Conservation (phyloP, 2,329 filamentous ascomycete genomes). For the Fusarium equiseti region DNA sequence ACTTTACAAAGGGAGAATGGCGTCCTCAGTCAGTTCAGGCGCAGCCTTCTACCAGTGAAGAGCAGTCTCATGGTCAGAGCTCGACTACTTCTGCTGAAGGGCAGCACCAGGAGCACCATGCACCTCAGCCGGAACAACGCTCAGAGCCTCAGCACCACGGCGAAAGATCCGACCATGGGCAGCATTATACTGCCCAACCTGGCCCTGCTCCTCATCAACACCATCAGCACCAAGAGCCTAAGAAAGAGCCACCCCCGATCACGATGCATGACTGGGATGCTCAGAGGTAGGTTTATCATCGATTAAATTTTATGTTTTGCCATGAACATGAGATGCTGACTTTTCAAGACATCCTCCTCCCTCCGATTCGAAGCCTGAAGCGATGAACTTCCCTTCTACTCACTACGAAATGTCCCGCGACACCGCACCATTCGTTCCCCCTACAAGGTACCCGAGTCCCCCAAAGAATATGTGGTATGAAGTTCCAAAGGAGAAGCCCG, state of each 20-base stretch:
- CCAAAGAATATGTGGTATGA: conserved; percentile 91
- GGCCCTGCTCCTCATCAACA: conserved; percentile 35
- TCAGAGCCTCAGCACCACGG: conserved; percentile 19
- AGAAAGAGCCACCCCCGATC: conserved; percentile 42
- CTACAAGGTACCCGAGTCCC: conserved; percentile 81
- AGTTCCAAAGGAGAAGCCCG: conserved; percentile 74
- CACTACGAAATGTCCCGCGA: conserved; percentile 88
- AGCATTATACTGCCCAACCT: conserved; percentile 50
- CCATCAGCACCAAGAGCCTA: conserved; percentile 39
- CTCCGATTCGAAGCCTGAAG: conserved; percentile 81
- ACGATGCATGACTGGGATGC: conserved; percentile 64
- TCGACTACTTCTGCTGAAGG: conserved; percentile 27
- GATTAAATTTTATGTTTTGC: background rate
- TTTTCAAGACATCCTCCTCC: conserved; percentile 70
- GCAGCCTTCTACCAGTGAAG: conserved; percentile 39
- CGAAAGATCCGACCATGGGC: conserved; percentile 34
- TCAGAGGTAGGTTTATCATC: conserved; percentile 58
- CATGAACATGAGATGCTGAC: conserved; percentile 21
- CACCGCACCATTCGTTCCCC: conserved; percentile 79
- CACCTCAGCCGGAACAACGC: conserved; percentile 8
- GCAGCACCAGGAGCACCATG: conserved; percentile 36
- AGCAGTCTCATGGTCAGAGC: conserved; percentile 44
- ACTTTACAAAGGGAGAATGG: conserved; percentile 68
- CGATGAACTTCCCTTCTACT: conserved; percentile 81
- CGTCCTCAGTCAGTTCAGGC: conserved; percentile 42